A percentile compares a stretch with the other conserved stretches of the same genome.
phyloP scores from a whole-genome alignment of 768 basidiomycete species.

The Podaxis sp. region DNA sequence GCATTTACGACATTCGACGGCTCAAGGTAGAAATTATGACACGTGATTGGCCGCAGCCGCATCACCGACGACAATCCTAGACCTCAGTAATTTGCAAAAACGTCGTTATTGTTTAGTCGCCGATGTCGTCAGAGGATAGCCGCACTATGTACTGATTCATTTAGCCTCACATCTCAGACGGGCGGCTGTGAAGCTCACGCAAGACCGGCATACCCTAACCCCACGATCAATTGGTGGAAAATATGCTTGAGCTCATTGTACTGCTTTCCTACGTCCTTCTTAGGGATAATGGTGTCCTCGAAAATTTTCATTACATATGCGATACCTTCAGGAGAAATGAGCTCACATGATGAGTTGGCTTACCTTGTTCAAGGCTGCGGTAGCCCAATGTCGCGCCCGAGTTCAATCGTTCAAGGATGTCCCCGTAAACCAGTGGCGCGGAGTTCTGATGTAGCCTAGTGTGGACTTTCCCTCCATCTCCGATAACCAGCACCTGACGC shows the following conservation, averaged over 20 bases:
- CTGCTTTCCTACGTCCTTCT: neutral
- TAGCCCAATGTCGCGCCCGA: neutral
- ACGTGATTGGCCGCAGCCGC: neutral
- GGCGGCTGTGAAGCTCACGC: too few species aligned
- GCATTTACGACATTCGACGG: too few species aligned
- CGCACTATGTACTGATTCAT: neutral
- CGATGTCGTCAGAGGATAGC: neutral
- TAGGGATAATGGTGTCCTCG: neutral
- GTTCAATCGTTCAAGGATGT: neutral
- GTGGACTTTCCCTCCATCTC: constrained; percentile 7
- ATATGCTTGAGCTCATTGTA: neutral
- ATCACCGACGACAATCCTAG: neutral
- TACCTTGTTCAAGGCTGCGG: neutral
- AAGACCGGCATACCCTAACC: too few species aligned
- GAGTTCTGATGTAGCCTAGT: neutral
- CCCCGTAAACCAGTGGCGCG: neutral
- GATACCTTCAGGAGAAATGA: neutral
- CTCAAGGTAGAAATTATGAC: neutral
- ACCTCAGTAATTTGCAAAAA: neutral
- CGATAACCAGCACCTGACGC: neutral
- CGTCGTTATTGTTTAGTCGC: neutral
- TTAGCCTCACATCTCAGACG: too few species aligned
- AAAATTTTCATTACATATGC: neutral
- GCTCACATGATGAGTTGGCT: neutral
- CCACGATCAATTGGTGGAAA: too few species aligned